Evolutionary conservation across 768 basidiomycete species (phyloP), one percentile per base, ranked within the genome.

Genomic region (Leucocoprinus birnbaumii): DNA sequence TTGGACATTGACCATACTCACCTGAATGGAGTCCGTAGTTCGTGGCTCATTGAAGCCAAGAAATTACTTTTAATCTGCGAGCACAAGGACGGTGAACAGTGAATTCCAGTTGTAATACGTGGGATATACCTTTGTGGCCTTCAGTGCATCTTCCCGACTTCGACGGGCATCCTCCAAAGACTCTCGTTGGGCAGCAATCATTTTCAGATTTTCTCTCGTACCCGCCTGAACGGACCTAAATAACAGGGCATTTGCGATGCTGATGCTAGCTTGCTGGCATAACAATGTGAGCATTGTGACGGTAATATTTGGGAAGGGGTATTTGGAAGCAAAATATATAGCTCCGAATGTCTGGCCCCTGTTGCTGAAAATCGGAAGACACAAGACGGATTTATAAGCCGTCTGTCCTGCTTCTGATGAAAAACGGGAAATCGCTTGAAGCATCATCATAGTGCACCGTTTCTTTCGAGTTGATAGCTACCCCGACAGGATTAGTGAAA

Each of bases 61-160:
- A 89, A 89, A 61, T 87, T 88, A 63, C 86, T 87, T 69, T 89
- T 89, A 65, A 86, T 87, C 85, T 48, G n/a, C n/a, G n/a, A n/a
- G n/a, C n/a, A n/a, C n/a, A 34, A 4, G 18, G 9, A 11, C 4
- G 18, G 47, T 19, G 27, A 31, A 31, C 27, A 21, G 48, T 13
- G 18, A 48, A 16, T 22, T 3, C 8, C 9, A 9, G 22, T 2
- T 22, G n/a, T 14, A 50, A n/a, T 51, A 27, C 45, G 25, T 41
- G 50, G 6, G 5, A 31, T 66, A 46, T 53, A 81, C 85, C 77
- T 87, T 86, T 2, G 86, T 87, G 0, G 86, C 87, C 59, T 85
- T 87, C 59, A 88, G 61, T 16, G 87, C 87, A 62, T 87, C 85
- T 65, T 88, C 86, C 11, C 86, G 73, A 61, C 86, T 87, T 62